Conservation (phyloP, 768 basidiomycete species). For the Boletus pseudopeckii region DNA sequence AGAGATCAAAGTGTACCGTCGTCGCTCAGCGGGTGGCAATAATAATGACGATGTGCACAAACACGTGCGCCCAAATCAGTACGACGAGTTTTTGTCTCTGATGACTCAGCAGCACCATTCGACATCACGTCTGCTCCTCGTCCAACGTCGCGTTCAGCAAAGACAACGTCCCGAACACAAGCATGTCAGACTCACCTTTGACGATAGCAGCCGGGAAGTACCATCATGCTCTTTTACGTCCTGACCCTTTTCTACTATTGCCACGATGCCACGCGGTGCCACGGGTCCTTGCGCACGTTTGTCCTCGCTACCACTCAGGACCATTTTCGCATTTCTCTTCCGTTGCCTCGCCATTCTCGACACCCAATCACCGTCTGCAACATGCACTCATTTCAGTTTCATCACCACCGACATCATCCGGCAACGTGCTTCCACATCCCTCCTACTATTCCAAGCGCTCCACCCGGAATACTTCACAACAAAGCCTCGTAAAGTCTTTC, state of each 20-base stretch:
- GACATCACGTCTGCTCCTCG: not conserved
- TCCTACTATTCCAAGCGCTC: not conserved
- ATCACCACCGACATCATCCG: not conserved
- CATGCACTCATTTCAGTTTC: conserved; percentile 21
- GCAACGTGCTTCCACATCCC: conserved; percentile 17
- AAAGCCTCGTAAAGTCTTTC: not conserved
- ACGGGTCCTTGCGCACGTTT: conserved; percentile 37
- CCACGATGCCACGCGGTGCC: conserved; percentile 29
- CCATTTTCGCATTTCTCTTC: conserved; percentile 1
- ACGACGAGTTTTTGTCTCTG: conserved; percentile 9
- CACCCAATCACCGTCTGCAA: conserved; percentile 24
- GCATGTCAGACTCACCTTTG: conserved; percentile 15
- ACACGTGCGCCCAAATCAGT: conserved; percentile 33
- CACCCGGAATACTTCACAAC: no score
- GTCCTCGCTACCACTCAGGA: conserved; percentile 21
- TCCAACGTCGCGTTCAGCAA: conserved; percentile 9
- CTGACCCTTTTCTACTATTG: conserved; percentile 25
- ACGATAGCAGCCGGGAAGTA: conserved; percentile 11
- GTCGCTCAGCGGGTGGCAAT: conserved; percentile 1
- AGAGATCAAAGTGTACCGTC: not conserved
- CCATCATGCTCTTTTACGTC: conserved; percentile 8
- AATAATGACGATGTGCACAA: conserved; percentile 32
- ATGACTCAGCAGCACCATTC: conserved; percentile 31
- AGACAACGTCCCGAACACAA: conserved; percentile 2
- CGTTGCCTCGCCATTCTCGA: conserved; percentile 10